phyloP scores from a whole-genome alignment of 1,284 basidiomycete species.

The Malassezia brasiliensis region DNA sequence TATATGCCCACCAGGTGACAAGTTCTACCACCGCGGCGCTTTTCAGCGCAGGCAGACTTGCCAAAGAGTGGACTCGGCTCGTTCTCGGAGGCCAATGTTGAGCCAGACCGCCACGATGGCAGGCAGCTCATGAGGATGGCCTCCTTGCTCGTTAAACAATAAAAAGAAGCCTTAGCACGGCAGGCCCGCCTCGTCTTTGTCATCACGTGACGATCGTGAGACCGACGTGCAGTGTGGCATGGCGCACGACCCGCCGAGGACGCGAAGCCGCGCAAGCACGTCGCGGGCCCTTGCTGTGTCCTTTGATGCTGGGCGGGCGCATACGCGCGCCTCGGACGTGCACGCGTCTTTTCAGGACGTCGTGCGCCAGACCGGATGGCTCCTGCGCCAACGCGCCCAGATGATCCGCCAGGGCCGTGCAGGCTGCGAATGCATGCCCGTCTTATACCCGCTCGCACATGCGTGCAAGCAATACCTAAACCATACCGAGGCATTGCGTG shows the following conservation, averaged over 20 bases:
- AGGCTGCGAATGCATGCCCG: neutral
- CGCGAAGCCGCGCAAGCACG: neutral
- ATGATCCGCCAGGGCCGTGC: slow-evolving; percentile 3
- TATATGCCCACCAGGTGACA: slow-evolving; percentile 21
- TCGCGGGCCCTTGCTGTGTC: neutral
- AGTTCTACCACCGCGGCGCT: slow-evolving; percentile 17
- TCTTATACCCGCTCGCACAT: neutral
- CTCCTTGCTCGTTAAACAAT: slow-evolving; percentile 19
- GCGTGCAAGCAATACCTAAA: slow-evolving; percentile 1
- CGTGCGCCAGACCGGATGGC: slow-evolving; percentile 13
- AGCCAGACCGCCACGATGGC: slow-evolving; percentile 5
- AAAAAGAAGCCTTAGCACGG: neutral
- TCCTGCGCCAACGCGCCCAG: slow-evolving; percentile 9
- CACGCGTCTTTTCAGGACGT: neutral
- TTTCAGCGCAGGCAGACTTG: slow-evolving; percentile 17
- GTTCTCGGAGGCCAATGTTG: slow-evolving; percentile 14
- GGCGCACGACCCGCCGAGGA: neutral
- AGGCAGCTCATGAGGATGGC: slow-evolving; percentile 15
- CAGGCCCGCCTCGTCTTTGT: neutral
- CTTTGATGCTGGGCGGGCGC: neutral
- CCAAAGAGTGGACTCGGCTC: slow-evolving; percentile 17
- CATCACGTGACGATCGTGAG: neutral
- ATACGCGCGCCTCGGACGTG: neutral
- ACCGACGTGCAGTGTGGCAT: neutral
- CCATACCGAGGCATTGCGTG: neutral